Evolutionary conservation across 768 basidiomycete genomes (phyloP), one percentile per base, ranked within the genome.

Genomic region (Chlorophyllum brunneum): DNA sequence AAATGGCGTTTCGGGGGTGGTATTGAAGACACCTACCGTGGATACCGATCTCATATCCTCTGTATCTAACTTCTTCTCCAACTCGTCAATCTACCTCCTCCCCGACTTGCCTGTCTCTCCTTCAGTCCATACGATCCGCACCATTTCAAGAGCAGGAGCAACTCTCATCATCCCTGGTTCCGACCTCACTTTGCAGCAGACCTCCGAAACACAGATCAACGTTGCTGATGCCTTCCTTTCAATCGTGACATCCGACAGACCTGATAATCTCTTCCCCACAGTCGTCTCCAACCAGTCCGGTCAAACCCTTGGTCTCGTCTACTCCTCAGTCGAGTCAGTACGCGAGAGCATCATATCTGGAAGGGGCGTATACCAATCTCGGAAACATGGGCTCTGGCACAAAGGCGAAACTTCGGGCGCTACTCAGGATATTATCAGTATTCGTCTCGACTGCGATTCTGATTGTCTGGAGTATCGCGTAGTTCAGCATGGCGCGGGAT

Each of bases 391-490:
- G 13, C 72, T 98, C 27, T 99, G 97, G 97, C 76, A 88, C 45
- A 99, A 99, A 65, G 97, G 97, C 13, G 95, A 92, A 70, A 95
- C 94, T 0, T 95, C 92, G 13, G 95, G 95, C 11, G 88, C 95
- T 13, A 91, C 88, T 2, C 97, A 99, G 62, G 82, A 90, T 15
- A 80, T 99, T 50, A 70, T 92, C 26, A 77, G 79, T 59, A 92
- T 99, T 61, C 80, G 83, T 24, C 65, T 83, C 18, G 97, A 99
- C 67, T 99, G 97, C 67, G 97, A 99, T 69, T 80, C 80, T 2
- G 97, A 99, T 68, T 82, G 91, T 39, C 76, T 99, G 54, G 86
- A 97, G 65, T 95, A 95, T 72, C 81, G 80, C 41, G 95, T 98
- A 52, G 70, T 90, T 29, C 95, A 94, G 66, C 83, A 90, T 55